Evolutionary conservation across 1,284 basidiomycete species (phyloP).

Genomic region (Trichosporon sp.): DNA sequence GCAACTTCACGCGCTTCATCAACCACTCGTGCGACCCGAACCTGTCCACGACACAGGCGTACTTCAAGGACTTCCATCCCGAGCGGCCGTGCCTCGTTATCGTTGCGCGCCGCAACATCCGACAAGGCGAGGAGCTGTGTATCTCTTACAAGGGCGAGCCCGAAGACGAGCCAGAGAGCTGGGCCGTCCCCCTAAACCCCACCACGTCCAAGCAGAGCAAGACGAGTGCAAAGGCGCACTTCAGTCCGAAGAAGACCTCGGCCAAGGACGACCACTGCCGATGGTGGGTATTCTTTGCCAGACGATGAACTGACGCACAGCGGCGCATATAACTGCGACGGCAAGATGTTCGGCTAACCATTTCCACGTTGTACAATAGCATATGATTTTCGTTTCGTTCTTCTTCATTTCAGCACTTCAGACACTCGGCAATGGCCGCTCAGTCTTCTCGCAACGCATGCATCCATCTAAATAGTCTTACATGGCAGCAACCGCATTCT

Average conservation of each 20-base stretch:
- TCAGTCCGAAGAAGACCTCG: constrained; percentile 21
- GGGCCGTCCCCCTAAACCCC: background rate
- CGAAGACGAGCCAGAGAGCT: constrained; percentile 19
- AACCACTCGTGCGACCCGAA: constrained; percentile 92
- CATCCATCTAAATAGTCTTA: background rate
- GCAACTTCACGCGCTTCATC: constrained; percentile 52
- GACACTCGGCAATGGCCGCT: too few species aligned
- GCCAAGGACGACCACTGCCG: constrained; percentile 21
- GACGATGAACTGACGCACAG: constrained; percentile 22
- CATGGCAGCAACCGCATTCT: background rate
- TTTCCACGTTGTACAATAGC: background rate
- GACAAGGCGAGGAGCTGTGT: constrained; percentile 71
- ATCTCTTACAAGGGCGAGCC: constrained; percentile 73
- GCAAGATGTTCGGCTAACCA: constrained; percentile 35
- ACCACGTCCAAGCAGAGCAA: constrained; percentile 23
- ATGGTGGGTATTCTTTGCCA: background rate
- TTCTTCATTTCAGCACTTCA: background rate
- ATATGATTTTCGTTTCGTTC: background rate
- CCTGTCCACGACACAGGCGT: constrained; percentile 68
- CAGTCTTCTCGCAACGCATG: background rate
- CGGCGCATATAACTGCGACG: constrained; percentile 37
- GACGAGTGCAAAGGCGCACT: constrained; percentile 35
- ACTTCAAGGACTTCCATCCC: constrained; percentile 57
- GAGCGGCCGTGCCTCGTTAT: constrained; percentile 65
- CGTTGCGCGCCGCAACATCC: constrained; percentile 69